Percentiles rank a stretch among this genome's conserved stretches.
Conservation (phyloP, 2,329 filamentous ascomycete species). For the Dothistroma septosporum region DNA sequence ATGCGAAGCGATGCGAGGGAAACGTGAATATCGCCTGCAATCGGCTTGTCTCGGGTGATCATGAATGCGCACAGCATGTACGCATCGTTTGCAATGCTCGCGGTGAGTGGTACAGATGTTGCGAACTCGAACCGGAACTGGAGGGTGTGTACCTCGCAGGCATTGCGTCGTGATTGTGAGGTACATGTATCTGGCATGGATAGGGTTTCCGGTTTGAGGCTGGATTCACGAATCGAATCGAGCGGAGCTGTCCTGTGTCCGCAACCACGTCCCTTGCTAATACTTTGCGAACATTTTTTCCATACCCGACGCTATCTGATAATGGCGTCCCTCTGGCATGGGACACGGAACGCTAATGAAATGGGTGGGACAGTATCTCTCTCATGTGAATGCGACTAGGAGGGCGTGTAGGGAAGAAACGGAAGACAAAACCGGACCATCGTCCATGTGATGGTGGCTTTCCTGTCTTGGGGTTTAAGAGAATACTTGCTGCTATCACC, state of each 20-base stretch:
- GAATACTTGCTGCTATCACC: not conserved
- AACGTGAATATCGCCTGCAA: not conserved
- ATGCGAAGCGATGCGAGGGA: not conserved
- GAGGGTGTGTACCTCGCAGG: not conserved
- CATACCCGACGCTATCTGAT: not conserved
- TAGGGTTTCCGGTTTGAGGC: not conserved
- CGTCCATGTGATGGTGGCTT: not conserved
- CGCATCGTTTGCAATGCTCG: not conserved
- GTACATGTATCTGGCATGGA: not conserved
- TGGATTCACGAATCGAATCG: slow-evolving; percentile 1
- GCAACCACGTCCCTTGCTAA: too few species aligned
- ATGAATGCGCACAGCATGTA: not conserved
- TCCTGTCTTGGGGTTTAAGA: too few species aligned
- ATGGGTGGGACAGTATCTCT: not conserved
- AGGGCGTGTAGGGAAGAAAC: not conserved
- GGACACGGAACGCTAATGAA: not conserved
- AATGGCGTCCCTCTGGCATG: not conserved
- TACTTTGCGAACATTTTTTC: too few species aligned
- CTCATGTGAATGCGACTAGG: not conserved
- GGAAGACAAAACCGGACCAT: not conserved
- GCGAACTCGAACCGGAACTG: slow-evolving; percentile 7
- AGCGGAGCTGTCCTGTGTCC: not conserved
- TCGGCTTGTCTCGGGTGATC: not conserved
- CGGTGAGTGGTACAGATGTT: not conserved
- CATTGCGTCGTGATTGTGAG: not conserved